phyloP scores from a whole-genome alignment of 2,329 filamentous ascomycete genomes.

The Aspergillus sp. region DNA sequence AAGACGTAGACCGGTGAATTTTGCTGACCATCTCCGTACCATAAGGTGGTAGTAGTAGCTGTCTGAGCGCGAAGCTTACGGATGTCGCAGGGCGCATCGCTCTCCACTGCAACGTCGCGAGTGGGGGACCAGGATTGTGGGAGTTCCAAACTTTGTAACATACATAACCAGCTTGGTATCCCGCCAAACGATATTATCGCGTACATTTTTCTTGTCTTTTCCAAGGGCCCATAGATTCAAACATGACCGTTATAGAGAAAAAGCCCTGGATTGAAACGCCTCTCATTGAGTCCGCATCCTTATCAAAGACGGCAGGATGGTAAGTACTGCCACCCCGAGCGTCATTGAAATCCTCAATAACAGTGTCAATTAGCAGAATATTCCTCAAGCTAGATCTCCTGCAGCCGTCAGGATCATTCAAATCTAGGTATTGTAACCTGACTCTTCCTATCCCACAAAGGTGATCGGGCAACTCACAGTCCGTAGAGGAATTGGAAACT shows the following conservation, averaged over 20 bases:
- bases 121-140: no score
- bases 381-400: constrained; percentile 80
- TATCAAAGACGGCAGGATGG: constrained; percentile 42
- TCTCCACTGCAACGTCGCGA: neutral
- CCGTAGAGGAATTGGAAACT: constrained; percentile 37
- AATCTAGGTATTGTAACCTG: constrained; percentile 54
- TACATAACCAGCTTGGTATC: neutral
- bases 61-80: neutral
- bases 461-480: neutral
- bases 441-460: neutral
- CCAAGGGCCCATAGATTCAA: neutral
- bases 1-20: neutral
- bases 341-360: neutral
- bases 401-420: constrained; percentile 80
- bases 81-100: neutral
- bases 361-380: constrained; percentile 56
- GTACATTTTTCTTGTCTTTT: neutral
- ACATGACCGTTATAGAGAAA: constrained; percentile 9
- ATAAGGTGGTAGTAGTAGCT: neutral
- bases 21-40: neutral
- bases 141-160: neutral
- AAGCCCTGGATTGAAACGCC: constrained; percentile 43
- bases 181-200: neutral
- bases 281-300: constrained; percentile 35
- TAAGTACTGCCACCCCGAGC: constrained; percentile 9